These are phyloP conservation scores for Lachancea thermotolerans DNA, from an alignment of 805 yeast species.

Conservation along the genomic window DNA sequence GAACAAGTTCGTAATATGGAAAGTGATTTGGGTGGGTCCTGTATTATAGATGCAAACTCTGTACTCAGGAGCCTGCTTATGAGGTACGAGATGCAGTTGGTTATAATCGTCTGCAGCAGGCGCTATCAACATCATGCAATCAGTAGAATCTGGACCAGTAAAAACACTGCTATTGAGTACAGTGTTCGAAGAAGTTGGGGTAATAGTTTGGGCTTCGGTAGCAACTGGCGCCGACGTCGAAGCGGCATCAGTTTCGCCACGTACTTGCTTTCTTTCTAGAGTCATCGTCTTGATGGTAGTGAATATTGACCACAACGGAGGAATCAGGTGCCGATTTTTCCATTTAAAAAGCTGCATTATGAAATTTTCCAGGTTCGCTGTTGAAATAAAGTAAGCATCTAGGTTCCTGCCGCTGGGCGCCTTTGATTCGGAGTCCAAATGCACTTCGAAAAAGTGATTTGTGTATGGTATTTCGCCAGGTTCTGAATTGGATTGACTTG, in stretches of 20 bases:
- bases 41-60: conserved; percentile 42
- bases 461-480: conserved; percentile 1
- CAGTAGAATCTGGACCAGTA: conserved; percentile 25
- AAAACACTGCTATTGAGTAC: conserved; percentile 27
- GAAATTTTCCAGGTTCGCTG: conserved; percentile 28
- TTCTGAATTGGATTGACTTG: background rate
- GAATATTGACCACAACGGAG: conserved; percentile 50
- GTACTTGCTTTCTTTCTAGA: conserved; percentile 39
- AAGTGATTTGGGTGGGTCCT: conserved; percentile 46
- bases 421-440: conserved; percentile 9
- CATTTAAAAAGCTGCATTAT: conserved; percentile 26
- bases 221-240: conserved; percentile 2
- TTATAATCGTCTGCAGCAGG: conserved; percentile 27
- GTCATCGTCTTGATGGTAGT: conserved; percentile 46
- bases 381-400: conserved; percentile 9
- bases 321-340: conserved; percentile 27
- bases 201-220: conserved; percentile 12
- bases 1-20: conserved; percentile 41
- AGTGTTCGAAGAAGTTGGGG: conserved; percentile 18
- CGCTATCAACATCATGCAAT: conserved; percentile 33
- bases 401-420: background rate
- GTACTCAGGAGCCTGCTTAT: conserved; percentile 28
- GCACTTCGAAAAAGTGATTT: conserved; percentile 20
- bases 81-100: conserved; percentile 23
- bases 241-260: conserved; percentile 24